Percentiles rank a stretch among this genome's conserved stretches.
phyloP scores from a whole-genome alignment of 2,329 filamentous ascomycete species.

The Neonectria punicea region DNA sequence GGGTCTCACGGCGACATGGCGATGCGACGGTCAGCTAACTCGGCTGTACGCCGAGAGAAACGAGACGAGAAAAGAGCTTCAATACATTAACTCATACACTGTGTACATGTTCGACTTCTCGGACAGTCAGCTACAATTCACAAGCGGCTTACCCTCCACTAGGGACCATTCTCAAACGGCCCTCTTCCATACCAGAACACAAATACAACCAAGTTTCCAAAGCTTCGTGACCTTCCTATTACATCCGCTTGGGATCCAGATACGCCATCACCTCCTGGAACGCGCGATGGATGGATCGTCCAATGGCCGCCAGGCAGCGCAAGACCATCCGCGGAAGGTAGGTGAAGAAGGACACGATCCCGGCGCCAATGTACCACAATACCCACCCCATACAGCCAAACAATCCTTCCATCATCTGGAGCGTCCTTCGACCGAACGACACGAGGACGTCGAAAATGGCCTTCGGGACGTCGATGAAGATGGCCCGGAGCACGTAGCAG shows the following conservation, averaged over 20 bases:
- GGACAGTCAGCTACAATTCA: background rate
- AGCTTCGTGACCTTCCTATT: background rate
- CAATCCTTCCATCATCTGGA: constrained; percentile 42
- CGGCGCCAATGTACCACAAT: constrained; percentile 41
- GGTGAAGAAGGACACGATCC: constrained; percentile 44
- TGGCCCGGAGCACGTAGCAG: constrained; percentile 39
- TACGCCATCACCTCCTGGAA: constrained; percentile 51
- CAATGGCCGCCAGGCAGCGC: constrained; percentile 46
- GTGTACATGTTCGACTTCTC: background rate
- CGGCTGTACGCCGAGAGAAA: no score
- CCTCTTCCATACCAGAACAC: background rate
- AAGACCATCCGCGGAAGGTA: constrained; percentile 49
- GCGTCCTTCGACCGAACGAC: constrained; percentile 37
- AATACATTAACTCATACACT: background rate
- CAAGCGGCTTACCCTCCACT: background rate
- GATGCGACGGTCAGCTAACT: no score
- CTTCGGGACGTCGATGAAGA: constrained; percentile 47
- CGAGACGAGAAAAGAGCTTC: background rate
- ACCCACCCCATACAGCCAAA: constrained; percentile 46
- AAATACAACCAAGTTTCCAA: background rate
- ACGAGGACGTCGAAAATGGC: constrained; percentile 40
- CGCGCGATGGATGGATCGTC: constrained; percentile 44
- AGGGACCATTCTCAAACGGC: background rate
- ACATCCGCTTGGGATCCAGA: constrained; percentile 50
- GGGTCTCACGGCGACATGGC: no score